Evolutionary conservation across 306 rosid genomes (phyloP), one percentile per base, ranked within the genome.

Genomic region (Carpinus fangiana): DNA sequence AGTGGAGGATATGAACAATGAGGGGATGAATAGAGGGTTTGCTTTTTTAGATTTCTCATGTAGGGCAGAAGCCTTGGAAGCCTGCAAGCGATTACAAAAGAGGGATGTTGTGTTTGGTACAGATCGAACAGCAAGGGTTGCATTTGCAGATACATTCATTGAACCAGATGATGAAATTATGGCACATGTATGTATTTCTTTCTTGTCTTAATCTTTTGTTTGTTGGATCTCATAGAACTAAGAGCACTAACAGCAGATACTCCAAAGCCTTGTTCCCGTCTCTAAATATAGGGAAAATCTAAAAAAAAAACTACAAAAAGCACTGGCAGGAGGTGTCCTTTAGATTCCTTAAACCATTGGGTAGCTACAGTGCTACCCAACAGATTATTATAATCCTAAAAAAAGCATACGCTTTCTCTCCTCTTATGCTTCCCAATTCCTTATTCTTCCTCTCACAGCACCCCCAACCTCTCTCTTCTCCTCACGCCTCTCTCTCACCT

Each of bases 111-210:
- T 67, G 52, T 67, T 67, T 18, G 72, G 72, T 41, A 67, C 47
- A 38, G 72, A 67, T 43, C 26, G 72, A 41, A 67, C 72, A 3
- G 72, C 72, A 41, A 67, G 72, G 72, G 72, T 67, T 10, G 72
- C 72, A 41, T 67, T 67, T 67, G 72, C 72, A 38, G 72, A 67
- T 20, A 67, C 72, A 48, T 67, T 67, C 72, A 67, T 67, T 67
- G 72, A 67, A 67, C 72, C 72, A 38, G 52, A 67, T 41, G 72
- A 67, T 67, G 72, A 43, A 67, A 67, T 67, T 67, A 67, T 67
- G 72, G 41, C 72, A 38, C 72, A 67, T 34, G 72, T 67, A 67
- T 41, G 51, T 28, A 41, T 20, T 38, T 18, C 13, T 18, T 67
- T 64, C 47, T 34, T 41, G 52, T 67, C 72, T 38, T 67, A 67